Base-by-base conservation (phyloP, 768 basidiomycete species). In the Termitomyces sp. region DNA sequence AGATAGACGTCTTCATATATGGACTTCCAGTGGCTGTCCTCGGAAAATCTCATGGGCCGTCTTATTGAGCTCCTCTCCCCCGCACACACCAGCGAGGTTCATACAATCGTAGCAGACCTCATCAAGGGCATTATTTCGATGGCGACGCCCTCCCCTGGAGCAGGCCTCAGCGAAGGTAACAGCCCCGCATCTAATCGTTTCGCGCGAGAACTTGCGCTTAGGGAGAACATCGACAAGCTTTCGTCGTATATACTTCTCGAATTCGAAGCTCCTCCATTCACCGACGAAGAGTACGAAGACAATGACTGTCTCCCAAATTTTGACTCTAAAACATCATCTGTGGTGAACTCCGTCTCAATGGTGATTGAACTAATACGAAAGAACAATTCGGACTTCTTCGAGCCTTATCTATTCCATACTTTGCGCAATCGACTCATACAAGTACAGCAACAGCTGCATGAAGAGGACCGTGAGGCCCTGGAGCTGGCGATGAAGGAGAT, bases 341-440 rank as follows among this genome's bases (percentile, higher is more conserved):
- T 98, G 52, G 79, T 89, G 27, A 85, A 94, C 60, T 87, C 91
- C 11, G 89, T 95, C 62, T 86, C 88, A 42, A 85, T 98, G 64
- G 78, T 98, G 58, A 89, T 95, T 61, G 96, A 98, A 68, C 80
- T 97, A 40, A 97, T 98, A 62, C 83, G 95, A 52, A 94, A 98
- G 69, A 98, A 98, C 71, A 98, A 98, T 69, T 96, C 95, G 39
- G 96, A 99, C 69, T 98, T 94, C 67, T 95, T 97, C 66, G 97
- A 99, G 72, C 96, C 95, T 5, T 96, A 94, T 69, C 79, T 98
- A 12, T 98, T 97, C 73, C 95, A 97, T 66, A 94, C 91, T 1
- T 74, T 97, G 42, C 85, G 95, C 48, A 94, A 94, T 67, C 83
- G 93, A 45, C 79, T 98, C 35, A 94, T 98, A 60, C 84, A 86